phyloP scores from a whole-genome alignment of 2,329 filamentous ascomycete species.

The Fonsecaea pedrosoi region DNA sequence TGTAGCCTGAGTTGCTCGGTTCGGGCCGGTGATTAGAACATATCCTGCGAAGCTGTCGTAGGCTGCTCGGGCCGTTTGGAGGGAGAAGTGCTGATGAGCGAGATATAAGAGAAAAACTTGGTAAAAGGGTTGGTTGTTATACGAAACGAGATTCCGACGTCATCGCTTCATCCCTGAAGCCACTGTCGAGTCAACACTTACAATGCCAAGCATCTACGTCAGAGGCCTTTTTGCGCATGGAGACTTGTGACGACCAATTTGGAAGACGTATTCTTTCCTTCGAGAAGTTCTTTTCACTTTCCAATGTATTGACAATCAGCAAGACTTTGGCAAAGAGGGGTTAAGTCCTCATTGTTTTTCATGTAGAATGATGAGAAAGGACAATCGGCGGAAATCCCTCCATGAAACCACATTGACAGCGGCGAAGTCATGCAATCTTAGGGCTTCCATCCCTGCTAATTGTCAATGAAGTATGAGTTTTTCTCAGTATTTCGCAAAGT shows the following conservation, averaged over 20 bases:
- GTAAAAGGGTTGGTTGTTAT: neutral
- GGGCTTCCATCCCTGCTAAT: neutral
- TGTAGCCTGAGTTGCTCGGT: neutral
- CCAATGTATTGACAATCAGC: neutral
- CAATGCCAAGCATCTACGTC: neutral
- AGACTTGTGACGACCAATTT: too few relatives aligned
- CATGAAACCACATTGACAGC: neutral
- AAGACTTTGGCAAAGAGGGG: neutral
- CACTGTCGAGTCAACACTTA: neutral
- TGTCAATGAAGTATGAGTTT: neutral
- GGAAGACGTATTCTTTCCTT: too few relatives aligned
- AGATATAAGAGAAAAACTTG: neutral
- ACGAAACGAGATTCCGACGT: neutral
- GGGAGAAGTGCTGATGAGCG: neutral
- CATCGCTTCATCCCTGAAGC: neutral
- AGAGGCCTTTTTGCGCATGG: neutral
- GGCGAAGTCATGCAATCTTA: neutral
- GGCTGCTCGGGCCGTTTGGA: neutral
- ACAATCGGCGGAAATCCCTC: too few relatives aligned
- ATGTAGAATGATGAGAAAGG: neutral
- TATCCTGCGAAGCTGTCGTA: neutral
- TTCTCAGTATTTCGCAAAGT: neutral
- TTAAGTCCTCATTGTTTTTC: neutral
- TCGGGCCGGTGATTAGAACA: neutral
- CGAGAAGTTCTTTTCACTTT: too few relatives aligned